phyloP scores from a whole-genome alignment of 2,329 filamentous ascomycete species.

The Cryphonectria japonica region DNA sequence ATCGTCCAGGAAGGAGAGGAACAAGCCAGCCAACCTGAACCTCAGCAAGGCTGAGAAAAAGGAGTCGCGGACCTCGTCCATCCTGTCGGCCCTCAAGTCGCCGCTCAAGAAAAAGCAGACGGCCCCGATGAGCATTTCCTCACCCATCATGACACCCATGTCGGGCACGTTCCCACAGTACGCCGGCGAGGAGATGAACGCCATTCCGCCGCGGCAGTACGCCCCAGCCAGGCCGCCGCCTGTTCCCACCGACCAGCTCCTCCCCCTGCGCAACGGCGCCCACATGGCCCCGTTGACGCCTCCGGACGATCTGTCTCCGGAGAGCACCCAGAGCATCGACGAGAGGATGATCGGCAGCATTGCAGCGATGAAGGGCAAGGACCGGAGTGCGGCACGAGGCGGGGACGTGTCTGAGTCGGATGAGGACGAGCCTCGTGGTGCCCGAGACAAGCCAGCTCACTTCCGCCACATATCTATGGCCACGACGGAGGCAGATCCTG shows the following conservation, averaged over 20 bases:
- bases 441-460: constrained; percentile 31
- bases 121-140: constrained; percentile 61
- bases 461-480: constrained; percentile 45
- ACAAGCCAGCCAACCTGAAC: constrained; percentile 56
- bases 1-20: constrained; percentile 49
- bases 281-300: constrained; percentile 50
- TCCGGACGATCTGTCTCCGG: constrained; percentile 46
- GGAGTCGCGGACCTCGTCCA: constrained; percentile 61
- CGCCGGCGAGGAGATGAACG: constrained; percentile 59
- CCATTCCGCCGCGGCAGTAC: constrained; percentile 63
- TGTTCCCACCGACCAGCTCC: constrained; percentile 52
- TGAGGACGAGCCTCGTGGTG: constrained; percentile 15
- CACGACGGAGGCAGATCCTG: constrained; percentile 50
- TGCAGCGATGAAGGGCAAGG: constrained; percentile 23
- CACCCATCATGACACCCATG: constrained; percentile 67
- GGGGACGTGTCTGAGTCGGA: constrained; percentile 21
- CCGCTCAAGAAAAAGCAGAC: constrained; percentile 57
- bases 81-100: constrained; percentile 65
- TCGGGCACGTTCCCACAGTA: constrained; percentile 62
- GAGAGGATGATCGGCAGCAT: constrained; percentile 55
- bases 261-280: constrained; percentile 38
- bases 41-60: constrained; percentile 53
- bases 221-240: constrained; percentile 61
- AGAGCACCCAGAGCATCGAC: constrained; percentile 58
- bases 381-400: constrained; percentile 24